Percentiles rank a stretch among this genome's conserved stretches.
Conservation (phyloP, 2,329 filamentous ascomycete genomes). For the Fusarium pilosicola region DNA sequence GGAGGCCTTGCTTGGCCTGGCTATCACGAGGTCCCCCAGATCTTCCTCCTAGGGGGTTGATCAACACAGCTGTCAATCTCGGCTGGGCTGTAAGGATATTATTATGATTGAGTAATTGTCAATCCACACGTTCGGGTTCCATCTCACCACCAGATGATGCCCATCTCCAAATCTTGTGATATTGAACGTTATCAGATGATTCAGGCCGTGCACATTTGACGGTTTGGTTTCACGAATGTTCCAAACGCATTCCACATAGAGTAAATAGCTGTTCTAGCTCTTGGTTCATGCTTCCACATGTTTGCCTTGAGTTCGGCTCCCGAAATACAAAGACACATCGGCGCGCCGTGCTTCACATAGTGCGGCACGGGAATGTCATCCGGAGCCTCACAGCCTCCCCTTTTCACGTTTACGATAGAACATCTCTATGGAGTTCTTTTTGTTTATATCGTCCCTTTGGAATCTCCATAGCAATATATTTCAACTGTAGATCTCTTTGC, state of each 20-base stretch:
- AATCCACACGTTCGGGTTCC: background rate
- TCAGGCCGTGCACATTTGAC: conserved; percentile 18
- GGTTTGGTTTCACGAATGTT: conserved; percentile 30
- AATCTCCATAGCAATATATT: conserved; percentile 6
- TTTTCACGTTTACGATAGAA: background rate
- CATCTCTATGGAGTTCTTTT: background rate
- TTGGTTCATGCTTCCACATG: background rate
- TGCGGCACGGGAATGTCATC: conserved; percentile 17
- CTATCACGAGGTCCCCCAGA: conserved; percentile 23
- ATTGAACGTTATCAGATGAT: conserved; percentile 7
- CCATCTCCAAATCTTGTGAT: background rate
- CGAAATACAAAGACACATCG: background rate
- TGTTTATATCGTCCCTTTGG: background rate
- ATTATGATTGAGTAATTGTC: background rate
- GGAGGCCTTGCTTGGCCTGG: background rate
- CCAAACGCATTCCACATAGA: conserved; percentile 7
- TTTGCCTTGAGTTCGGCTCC: background rate
- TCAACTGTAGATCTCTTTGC: conserved; percentile 16
- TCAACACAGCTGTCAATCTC: conserved; percentile 26
- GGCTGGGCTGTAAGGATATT: conserved; percentile 4
- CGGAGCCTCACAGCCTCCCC: conserved; percentile 17
- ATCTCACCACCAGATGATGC: background rate
- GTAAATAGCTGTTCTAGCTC: background rate
- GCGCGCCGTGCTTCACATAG: conserved; percentile 22
- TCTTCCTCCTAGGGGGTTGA: conserved; percentile 5